Conservation (phyloP, 2,329 filamentous ascomycete species). For the Penicillium digitatum region DNA sequence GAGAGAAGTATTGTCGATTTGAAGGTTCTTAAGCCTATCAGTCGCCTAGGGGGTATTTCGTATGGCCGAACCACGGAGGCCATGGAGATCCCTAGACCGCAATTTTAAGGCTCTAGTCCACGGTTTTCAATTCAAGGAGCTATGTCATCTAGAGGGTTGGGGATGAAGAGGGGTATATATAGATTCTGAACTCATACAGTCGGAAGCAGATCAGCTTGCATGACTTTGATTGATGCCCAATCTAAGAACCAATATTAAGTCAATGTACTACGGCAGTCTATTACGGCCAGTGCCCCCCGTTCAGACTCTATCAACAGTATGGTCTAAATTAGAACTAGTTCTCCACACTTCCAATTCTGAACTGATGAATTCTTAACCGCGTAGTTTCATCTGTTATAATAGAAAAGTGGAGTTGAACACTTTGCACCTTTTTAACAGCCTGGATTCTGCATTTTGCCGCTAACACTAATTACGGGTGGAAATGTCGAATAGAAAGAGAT, state of each 20-base stretch:
- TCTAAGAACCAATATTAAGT: neutral
- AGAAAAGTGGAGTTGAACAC: too few species aligned
- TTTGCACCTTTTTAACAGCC: too few species aligned
- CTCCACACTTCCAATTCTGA: too few species aligned
- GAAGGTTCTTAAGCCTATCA: constrained; percentile 69
- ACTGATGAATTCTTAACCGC: too few species aligned
- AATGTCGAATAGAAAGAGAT: too few species aligned
- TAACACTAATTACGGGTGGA: too few species aligned
- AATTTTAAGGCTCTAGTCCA: constrained; percentile 16
- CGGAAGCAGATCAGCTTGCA: neutral
- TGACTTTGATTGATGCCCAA: neutral
- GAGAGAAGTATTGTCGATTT: constrained; percentile 71
- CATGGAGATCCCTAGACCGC: constrained; percentile 59
- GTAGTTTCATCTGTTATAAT: too few species aligned
- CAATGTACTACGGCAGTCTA: too few species aligned
- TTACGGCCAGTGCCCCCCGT: too few species aligned
- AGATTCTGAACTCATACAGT: neutral
- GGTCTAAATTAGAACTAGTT: too few species aligned
- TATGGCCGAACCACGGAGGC: constrained; percentile 69
- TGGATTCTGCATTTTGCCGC: too few species aligned
- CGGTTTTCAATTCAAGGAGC: neutral
- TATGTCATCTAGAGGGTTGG: neutral
- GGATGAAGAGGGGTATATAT: neutral
- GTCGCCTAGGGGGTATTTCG: constrained; percentile 78
- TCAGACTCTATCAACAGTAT: too few species aligned